Percentiles rank a stretch among this genome's conserved stretches.
Evolutionary conservation across 768 basidiomycete genomes (phyloP).

Genomic region (Hygrophoropsis aurantiaca): DNA sequence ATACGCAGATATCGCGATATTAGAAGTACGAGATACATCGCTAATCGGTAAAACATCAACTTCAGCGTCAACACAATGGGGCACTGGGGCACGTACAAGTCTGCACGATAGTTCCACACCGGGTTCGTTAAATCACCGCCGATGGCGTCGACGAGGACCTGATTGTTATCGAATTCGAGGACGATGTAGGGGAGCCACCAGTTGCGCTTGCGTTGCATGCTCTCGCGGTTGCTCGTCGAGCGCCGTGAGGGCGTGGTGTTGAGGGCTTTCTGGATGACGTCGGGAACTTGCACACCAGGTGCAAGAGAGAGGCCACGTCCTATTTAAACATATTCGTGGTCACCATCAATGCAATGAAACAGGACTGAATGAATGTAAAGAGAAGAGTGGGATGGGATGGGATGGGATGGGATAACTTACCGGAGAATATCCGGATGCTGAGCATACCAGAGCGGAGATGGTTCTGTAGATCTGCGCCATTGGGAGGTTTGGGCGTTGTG

Average conservation of each 20-base stretch:
- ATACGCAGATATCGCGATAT: conserved; percentile 89
- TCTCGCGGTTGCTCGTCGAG: conserved; percentile 79
- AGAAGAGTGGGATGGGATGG: not conserved
- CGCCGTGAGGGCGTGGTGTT: conserved; percentile 55
- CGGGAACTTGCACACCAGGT: conserved; percentile 76
- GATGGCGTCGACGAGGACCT: conserved; percentile 93
- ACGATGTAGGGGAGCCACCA: conserved; percentile 98
- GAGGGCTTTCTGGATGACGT: conserved; percentile 81
- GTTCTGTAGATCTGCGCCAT: conserved; percentile 43
- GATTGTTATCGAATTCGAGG: conserved; percentile 97
- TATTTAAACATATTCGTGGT: conserved; percentile 16
- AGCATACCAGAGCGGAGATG: conserved; percentile 88
- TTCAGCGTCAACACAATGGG: too few relatives aligned
- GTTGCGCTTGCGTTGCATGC: conserved; percentile 87
- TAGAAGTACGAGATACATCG: conserved; percentile 93
- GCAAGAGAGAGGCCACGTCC: conserved; percentile 83
- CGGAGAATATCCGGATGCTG: conserved; percentile 94
- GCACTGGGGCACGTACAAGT: conserved; percentile 76
- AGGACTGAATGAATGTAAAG: too few relatives aligned
- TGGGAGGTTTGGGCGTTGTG: conserved; percentile 66
- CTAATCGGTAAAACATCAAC: conserved; percentile 38
- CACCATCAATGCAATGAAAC: not conserved
- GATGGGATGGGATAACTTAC: conserved; percentile 42
- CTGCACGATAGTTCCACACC: conserved; percentile 93
- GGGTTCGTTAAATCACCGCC: conserved; percentile 91